Conservation (phyloP, 768 basidiomycete species). For the Leccinum incarnatum region DNA sequence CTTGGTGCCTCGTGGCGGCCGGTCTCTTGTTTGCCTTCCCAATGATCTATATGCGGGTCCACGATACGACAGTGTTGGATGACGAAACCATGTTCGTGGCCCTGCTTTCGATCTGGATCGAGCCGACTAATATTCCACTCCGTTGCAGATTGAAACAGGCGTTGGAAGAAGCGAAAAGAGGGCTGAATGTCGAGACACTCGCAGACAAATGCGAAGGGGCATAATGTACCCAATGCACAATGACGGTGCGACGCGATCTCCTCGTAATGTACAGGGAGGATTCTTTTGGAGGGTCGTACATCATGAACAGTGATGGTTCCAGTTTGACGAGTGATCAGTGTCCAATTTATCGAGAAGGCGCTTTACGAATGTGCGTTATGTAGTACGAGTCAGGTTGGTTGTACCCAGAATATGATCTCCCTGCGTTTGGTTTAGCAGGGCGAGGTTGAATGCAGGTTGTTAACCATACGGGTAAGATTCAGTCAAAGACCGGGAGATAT, state of each 20-base stretch:
- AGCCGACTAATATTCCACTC: not conserved
- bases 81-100: not conserved
- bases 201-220: not conserved
- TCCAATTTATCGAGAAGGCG: not conserved
- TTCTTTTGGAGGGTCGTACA: not conserved
- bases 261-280: not conserved
- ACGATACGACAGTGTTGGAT: not conserved
- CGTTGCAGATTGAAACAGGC: not conserved
- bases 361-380: not conserved
- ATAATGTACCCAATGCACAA: not conserved
- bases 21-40: not conserved
- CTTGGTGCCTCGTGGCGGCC: not conserved
- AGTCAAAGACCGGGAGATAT: not conserved
- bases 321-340: not conserved
- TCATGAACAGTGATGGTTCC: not conserved
- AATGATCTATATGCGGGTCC: not conserved
- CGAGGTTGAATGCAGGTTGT: not conserved
- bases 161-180: not conserved
- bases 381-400: not conserved
- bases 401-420: not conserved
- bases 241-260: not conserved
- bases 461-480: no score
- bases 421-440: not conserved
- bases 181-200: not conserved
- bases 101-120: not conserved